Conservation (phyloP, 1,139 yeast species). For the Geotrichum australiense region DNA sequence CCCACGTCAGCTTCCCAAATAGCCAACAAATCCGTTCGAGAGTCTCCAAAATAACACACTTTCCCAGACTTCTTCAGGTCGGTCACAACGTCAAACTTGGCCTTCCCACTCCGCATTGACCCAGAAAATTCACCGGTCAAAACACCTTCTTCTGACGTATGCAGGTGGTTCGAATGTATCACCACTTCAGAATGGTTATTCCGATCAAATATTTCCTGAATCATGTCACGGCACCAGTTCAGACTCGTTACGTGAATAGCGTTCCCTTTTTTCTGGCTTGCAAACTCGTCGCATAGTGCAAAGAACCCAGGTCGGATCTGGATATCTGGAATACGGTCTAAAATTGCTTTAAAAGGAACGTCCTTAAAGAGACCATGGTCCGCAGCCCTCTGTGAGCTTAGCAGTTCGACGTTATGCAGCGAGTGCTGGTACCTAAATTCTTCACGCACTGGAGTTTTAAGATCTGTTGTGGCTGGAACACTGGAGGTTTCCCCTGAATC, state of each 20-base stretch:
- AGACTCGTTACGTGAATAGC: conserved; percentile 51
- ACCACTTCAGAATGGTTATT: not conserved
- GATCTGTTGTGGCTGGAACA: not conserved
- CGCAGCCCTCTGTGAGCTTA: conserved; percentile 46
- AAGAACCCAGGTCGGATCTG: conserved; percentile 41
- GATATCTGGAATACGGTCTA: conserved; percentile 36
- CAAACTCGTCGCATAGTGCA: conserved; percentile 34
- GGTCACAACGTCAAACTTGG: conserved; percentile 39
- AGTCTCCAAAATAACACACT: conserved; percentile 56
- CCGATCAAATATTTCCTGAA: conserved; percentile 26
- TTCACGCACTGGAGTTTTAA: not conserved
- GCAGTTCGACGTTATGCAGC: conserved; percentile 43
- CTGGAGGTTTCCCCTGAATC: conserved; percentile 25
- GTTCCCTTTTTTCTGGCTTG: conserved; percentile 22
- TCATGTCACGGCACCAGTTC: conserved; percentile 56
- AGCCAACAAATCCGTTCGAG: conserved; percentile 54
- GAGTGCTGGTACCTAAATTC: conserved; percentile 16
- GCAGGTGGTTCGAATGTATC: conserved; percentile 43
- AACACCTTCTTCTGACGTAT: conserved; percentile 32
- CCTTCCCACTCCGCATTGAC: conserved; percentile 48
- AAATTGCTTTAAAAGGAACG: conserved; percentile 35
- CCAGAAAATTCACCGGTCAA: conserved; percentile 39
- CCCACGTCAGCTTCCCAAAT: conserved; percentile 47
- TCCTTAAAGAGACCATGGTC: conserved; percentile 41
- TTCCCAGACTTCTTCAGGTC: conserved; percentile 14